A percentile compares a stretch with the other conserved stretches of the same genome.
Conservation (phyloP, 805 yeast genomes). For the Wickerhamomyces rabaulensis region DNA sequence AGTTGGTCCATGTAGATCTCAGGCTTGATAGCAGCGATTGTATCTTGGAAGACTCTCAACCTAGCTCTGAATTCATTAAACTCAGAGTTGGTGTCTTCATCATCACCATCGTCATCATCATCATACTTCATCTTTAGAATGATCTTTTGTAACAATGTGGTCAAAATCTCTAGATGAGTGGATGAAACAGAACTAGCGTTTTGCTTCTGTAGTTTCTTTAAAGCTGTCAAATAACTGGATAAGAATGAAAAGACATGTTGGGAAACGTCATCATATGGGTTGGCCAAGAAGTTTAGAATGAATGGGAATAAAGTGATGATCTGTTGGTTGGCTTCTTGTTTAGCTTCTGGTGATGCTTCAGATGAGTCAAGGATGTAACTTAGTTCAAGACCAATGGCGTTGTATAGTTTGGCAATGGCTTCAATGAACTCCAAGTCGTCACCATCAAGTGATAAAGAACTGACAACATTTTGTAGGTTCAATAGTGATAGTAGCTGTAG, state of each 20-base stretch:
- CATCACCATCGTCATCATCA: slow-evolving; percentile 66
- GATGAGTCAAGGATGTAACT: slow-evolving; percentile 59
- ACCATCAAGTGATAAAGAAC: slow-evolving; percentile 31
- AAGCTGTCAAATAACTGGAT: slow-evolving; percentile 62
- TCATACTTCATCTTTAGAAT: slow-evolving; percentile 79
- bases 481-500: slow-evolving; percentile 58
- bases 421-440: slow-evolving; percentile 69
- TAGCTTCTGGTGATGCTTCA: slow-evolving; percentile 34
- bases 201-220: slow-evolving; percentile 50
- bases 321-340: slow-evolving; percentile 39
- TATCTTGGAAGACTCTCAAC: slow-evolving; percentile 78
- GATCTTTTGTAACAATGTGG: slow-evolving; percentile 60
- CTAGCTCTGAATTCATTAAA: slow-evolving; percentile 74
- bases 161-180: slow-evolving; percentile 46
- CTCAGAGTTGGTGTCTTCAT: slow-evolving; percentile 70
- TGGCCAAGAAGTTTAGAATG: slow-evolving; percentile 61
- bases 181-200: slow-evolving; percentile 32
- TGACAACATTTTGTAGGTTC: slow-evolving; percentile 53
- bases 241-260: slow-evolving; percentile 78
- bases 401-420: slow-evolving; percentile 65
- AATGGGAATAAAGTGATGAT: slow-evolving; percentile 67
- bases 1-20: slow-evolving; percentile 56
- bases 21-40: slow-evolving; percentile 58
- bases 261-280: slow-evolving; percentile 87
- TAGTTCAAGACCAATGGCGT: slow-evolving; percentile 71